phyloP scores from a whole-genome alignment of 768 basidiomycete species.

The Boletus coccyginus region DNA sequence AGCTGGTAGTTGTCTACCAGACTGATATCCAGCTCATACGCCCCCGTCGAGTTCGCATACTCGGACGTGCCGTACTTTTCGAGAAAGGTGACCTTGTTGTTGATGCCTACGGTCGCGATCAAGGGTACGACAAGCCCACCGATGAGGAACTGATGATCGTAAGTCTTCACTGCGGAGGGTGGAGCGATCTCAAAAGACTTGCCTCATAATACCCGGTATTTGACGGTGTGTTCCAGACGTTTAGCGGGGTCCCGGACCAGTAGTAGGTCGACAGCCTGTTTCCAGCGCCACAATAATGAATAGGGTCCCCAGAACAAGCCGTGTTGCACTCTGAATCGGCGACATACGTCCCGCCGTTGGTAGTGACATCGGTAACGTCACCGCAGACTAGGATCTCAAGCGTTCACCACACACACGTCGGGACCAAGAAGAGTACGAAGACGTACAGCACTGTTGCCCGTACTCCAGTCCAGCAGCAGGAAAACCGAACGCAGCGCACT shows the following conservation, averaged over 20 bases:
- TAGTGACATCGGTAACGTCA: conserved; percentile 52
- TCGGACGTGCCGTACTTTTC: conserved; percentile 71
- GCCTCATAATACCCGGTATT: conserved; percentile 74
- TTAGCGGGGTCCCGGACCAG: conserved; percentile 47
- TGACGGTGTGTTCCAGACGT: conserved; percentile 62
- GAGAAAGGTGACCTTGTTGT: conserved; percentile 78
- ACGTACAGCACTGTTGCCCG: conserved; percentile 72
- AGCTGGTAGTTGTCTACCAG: conserved; percentile 41
- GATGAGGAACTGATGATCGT: conserved; percentile 40
- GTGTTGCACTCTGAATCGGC: conserved; percentile 40
- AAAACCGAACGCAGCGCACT: conserved; percentile 71
- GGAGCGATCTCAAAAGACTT: conserved; percentile 14
- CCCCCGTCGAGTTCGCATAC: conserved; percentile 66
- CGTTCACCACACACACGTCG: neutral
- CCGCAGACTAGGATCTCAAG: conserved; percentile 55
- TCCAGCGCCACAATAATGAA: conserved; percentile 64
- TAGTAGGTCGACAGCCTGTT: conserved; percentile 52
- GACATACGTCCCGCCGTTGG: conserved; percentile 31
- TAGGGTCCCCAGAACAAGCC: conserved; percentile 68
- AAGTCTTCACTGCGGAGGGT: neutral
- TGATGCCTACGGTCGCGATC: conserved; percentile 72
- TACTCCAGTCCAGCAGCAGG: conserved; percentile 69
- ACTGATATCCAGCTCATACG: conserved; percentile 72
- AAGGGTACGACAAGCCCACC: conserved; percentile 68
- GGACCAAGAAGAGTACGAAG: neutral